Percentiles rank a stretch among this genome's conserved stretches.
Evolutionary conservation across 1,284 basidiomycete species (phyloP).

Genomic region (Acaromyces ingoldii): DNA sequence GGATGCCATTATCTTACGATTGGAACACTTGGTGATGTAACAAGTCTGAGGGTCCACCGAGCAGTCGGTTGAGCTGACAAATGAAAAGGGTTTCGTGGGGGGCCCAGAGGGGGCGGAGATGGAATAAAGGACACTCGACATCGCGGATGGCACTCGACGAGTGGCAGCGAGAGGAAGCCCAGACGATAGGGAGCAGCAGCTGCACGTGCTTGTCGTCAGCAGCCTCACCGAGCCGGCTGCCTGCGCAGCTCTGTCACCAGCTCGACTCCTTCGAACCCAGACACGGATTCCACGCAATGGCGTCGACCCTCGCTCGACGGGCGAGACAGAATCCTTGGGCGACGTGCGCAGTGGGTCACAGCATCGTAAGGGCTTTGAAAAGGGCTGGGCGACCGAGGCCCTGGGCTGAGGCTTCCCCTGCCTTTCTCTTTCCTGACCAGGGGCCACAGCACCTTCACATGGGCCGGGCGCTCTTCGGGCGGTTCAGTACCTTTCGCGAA

Average conservation of each 20-base stretch:
- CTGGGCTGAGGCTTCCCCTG: background rate
- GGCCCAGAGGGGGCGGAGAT: conserved; percentile 9
- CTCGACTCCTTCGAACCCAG: too few relatives aligned
- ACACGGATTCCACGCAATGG: background rate
- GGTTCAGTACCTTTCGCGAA: conserved; percentile 18
- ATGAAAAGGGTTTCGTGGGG: conserved; percentile 16
- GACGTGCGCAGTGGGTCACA: background rate
- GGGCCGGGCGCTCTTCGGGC: conserved; percentile 18
- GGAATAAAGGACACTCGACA: too few relatives aligned
- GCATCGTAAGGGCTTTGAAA: background rate
- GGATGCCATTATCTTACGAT: too few relatives aligned
- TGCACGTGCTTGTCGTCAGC: background rate
- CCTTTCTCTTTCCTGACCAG: conserved; percentile 22
- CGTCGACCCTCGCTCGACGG: background rate
- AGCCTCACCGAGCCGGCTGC: background rate
- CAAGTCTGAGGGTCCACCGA: too few relatives aligned
- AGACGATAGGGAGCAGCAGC: background rate
- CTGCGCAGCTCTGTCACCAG: background rate
- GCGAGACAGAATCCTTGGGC: background rate
- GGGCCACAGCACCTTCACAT: conserved; percentile 24
- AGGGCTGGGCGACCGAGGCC: background rate
- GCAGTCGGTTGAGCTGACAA: too few relatives aligned
- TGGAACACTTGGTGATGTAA: too few relatives aligned
- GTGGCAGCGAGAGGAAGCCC: too few relatives aligned
- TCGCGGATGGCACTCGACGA: too few relatives aligned